A percentile compares a stretch with the other conserved stretches of the same genome.
These are phyloP conservation scores for Centella asiatica DNA, from an alignment of 129 eudicot species.

Conservation along the genomic window DNA sequence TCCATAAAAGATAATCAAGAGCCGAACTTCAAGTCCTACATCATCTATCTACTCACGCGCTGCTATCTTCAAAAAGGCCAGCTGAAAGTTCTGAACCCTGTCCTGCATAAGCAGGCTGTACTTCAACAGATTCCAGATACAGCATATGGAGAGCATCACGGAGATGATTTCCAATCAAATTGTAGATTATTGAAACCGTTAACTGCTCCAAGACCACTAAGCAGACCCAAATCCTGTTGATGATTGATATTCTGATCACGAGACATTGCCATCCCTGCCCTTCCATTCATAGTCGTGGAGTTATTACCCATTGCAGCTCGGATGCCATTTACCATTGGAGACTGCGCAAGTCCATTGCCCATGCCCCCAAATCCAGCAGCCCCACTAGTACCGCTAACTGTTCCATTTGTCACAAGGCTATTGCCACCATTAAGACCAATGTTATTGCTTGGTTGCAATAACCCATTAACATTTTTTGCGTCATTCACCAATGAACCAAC, in stretches of 20 bases:
- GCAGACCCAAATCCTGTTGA: slow-evolving; percentile 66
- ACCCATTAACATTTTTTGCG: slow-evolving; percentile 54
- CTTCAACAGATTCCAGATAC: slow-evolving; percentile 5
- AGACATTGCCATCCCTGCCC: slow-evolving; percentile 55
- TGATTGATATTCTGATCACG: slow-evolving; percentile 55
- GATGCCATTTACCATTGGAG: slow-evolving; percentile 67
- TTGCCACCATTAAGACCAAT: slow-evolving; percentile 22
- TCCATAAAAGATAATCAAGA: no score
- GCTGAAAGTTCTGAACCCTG: slow-evolving; percentile 15
- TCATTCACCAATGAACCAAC: slow-evolving; percentile 44
- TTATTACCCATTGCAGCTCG: slow-evolving; percentile 57
- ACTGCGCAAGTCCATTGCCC: slow-evolving; percentile 54
- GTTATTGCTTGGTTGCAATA: slow-evolving; percentile 35
- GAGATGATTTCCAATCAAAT: slow-evolving; percentile 91
- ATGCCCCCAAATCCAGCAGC: slow-evolving; percentile 45
- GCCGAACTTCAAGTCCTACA: slow-evolving; percentile 18
- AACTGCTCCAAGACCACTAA: slow-evolving; percentile 75
- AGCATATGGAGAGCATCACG: slow-evolving; percentile 22
- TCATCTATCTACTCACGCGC: slow-evolving; percentile 8
- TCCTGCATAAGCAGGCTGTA: slow-evolving; percentile 21
- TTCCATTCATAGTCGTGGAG: slow-evolving; percentile 64
- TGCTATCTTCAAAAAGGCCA: slow-evolving; percentile 22
- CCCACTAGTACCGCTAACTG: slow-evolving; percentile 21
- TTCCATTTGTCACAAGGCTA: slow-evolving; percentile 38
- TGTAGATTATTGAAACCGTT: slow-evolving; percentile 81